Evolutionary conservation across 306 rosid species (phyloP).

Genomic region (Trichosanthes truncata): DNA sequence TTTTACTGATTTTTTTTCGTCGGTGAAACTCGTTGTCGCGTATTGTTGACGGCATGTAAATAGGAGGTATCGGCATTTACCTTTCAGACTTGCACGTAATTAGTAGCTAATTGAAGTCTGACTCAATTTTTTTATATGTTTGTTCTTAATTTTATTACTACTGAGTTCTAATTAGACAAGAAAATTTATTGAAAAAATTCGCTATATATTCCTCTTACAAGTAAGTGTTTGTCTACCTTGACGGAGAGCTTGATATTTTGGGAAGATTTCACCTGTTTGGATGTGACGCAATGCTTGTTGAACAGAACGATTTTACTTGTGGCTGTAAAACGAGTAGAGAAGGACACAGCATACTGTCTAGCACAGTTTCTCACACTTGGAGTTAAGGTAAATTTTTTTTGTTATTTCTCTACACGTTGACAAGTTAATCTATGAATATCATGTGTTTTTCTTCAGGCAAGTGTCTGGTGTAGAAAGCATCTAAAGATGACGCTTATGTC

Average conservation of each 20-base stretch:
- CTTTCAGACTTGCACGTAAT: neutral
- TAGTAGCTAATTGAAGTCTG: neutral
- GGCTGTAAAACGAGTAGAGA: constrained; percentile 37
- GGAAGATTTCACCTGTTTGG: constrained; percentile 93
- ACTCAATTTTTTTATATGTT: neutral
- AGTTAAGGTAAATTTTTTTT: constrained; percentile 40
- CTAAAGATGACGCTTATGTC: constrained; percentile 78
- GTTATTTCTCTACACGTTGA: neutral
- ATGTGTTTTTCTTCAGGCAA: constrained; percentile 39
- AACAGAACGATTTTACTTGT: constrained; percentile 50
- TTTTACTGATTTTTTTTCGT: neutral
- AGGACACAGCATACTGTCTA: constrained; percentile 30
- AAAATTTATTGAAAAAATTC: neutral
- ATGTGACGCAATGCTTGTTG: constrained; percentile 69
- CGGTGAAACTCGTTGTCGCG: neutral
- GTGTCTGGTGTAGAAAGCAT: constrained; percentile 79
- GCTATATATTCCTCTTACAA: neutral
- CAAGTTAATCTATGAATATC: neutral
- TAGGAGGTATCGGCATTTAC: neutral
- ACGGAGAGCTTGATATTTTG: constrained; percentile 63
- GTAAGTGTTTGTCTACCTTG: constrained; percentile 31
- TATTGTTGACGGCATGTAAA: neutral
- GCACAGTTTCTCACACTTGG: constrained; percentile 56
- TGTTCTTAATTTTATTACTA: neutral
- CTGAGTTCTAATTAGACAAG: neutral